Percentiles rank a stretch among this genome's conserved stretches.
phyloP scores from a whole-genome alignment of 2,329 filamentous ascomycete genomes.

The Aspergillus sp. region DNA sequence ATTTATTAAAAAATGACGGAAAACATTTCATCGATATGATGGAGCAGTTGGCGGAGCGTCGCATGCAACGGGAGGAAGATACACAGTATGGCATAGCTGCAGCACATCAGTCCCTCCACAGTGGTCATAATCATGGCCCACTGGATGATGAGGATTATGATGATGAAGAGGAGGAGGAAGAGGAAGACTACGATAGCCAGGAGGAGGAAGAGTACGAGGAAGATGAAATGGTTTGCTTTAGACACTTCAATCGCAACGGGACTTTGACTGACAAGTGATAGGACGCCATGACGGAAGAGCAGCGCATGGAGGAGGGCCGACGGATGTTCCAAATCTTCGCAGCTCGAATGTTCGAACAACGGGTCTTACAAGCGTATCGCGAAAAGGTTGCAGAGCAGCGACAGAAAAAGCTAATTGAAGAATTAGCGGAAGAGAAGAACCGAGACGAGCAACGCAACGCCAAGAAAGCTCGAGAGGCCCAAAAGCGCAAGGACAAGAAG shows the following conservation, averaged over 20 bases:
- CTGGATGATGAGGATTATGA: slow-evolving; percentile 73
- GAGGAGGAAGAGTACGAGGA: slow-evolving; percentile 66
- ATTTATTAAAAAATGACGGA: slow-evolving; percentile 96
- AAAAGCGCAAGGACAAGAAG: slow-evolving; percentile 94
- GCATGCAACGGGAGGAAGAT: slow-evolving; percentile 96
- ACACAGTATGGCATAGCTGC: slow-evolving; percentile 67
- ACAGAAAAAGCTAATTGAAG: slow-evolving; percentile 84
- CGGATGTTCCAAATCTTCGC: slow-evolving; percentile 99
- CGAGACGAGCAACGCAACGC: slow-evolving; percentile 77
- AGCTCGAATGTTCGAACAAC: slow-evolving; percentile 97
- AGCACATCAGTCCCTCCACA: slow-evolving; percentile 60
- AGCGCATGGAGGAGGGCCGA: slow-evolving; percentile 97
- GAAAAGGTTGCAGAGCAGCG: slow-evolving; percentile 95
- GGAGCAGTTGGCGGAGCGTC: slow-evolving; percentile 95
- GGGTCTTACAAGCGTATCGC: slow-evolving; percentile 93
- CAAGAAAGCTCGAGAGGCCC: slow-evolving; percentile 90
- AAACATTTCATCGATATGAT: slow-evolving; percentile 99
- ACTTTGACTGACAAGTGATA: slow-evolving; percentile 49
- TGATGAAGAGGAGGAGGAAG: slow-evolving; percentile 61
- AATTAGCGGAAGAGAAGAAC: slow-evolving; percentile 81
- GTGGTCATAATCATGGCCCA: slow-evolving; percentile 73
- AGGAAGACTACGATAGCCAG: slow-evolving; percentile 63
- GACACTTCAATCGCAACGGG: slow-evolving; percentile 10
- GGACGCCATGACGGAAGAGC: slow-evolving; percentile 96
- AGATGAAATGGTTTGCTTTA: slow-evolving; percentile 59